Evolutionary conservation across 164 flowering plant genomes (phyloP), one percentile per base, ranked within the genome.

Genomic region (Dillenia suffruticosa): DNA sequence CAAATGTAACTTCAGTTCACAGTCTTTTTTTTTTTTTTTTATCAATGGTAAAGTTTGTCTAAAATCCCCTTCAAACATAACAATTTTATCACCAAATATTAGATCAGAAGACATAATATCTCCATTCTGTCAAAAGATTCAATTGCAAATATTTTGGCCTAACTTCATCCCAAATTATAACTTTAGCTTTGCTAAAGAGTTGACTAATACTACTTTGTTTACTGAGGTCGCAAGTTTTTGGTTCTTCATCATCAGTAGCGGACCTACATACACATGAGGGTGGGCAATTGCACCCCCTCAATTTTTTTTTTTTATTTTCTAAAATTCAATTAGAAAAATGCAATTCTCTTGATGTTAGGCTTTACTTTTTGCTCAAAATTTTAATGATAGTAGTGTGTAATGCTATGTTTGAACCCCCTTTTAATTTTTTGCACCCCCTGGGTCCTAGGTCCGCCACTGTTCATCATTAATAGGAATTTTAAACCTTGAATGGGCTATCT

Each of bases 81-180:
- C 10, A 12, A 54, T 17, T 44, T 69, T 69, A 1, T 65, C 57
- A 8, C 65, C 71, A 51, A 74, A 69, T 3, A 13, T 40, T 13
- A 9, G 2, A 3, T 26, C 0, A 2, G 0, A 10, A 2, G 51
- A 51, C 16, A 32, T 22, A 0, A 66, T 26, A 22, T 74, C 71
- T 22, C 19, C 0, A 49, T 46, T 5, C 16, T 1, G 48, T 74
- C 69, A 1, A 74, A 49, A n/a, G 63, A 24, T 44, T 74, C 61
- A 7, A 63, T 24, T 11, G 14, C 13, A 1, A 9, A 8, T 19
- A 14, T 10, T 53, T 22, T 9, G 60, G 49, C 62, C 40, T n/a
- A 10, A 59, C 61, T 55, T 65, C 68, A 62, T 74, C 68, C 59
- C 68, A 63, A 11, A 57, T 52, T 2, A 74, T 56, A 0, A 66